A percentile compares a stretch with the other conserved stretches of the same genome.
Conservation (phyloP, 2,329 filamentous ascomycete genomes). For the Fragosphaeria purpurea region DNA sequence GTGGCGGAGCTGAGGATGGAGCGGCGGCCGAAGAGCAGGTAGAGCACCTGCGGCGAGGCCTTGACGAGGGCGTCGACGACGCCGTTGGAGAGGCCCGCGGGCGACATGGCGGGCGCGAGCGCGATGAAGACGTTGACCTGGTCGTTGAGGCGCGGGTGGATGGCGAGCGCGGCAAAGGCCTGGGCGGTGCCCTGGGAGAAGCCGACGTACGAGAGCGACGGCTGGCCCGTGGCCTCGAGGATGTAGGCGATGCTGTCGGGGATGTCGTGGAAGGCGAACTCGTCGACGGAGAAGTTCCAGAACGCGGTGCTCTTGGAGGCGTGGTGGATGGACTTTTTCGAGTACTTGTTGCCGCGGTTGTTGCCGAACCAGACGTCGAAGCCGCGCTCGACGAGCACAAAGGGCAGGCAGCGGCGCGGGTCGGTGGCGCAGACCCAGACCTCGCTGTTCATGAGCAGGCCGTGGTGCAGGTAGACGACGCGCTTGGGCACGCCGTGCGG, state of each 20-base stretch:
- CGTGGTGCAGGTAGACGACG: slow-evolving; percentile 90
- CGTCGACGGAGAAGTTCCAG: slow-evolving; percentile 98
- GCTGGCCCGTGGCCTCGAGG: slow-evolving; percentile 68
- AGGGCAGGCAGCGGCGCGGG: slow-evolving; percentile 74
- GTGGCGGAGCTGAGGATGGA: slow-evolving; percentile 87
- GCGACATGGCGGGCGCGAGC: slow-evolving; percentile 91
- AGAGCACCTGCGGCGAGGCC: slow-evolving; percentile 83
- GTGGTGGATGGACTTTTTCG: slow-evolving; percentile 75
- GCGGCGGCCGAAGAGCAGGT: slow-evolving; percentile 81
- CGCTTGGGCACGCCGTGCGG: slow-evolving; percentile 62
- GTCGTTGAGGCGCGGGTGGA: slow-evolving; percentile 83
- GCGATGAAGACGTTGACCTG: slow-evolving; percentile 95
- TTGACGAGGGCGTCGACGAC: slow-evolving; percentile 91
- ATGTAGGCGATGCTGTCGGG: slow-evolving; percentile 92
- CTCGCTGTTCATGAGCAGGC: slow-evolving; percentile 96
- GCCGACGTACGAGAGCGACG: slow-evolving; percentile 86
- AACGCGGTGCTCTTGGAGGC: slow-evolving; percentile 69
- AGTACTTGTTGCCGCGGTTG: slow-evolving; percentile 98
- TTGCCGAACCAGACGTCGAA: slow-evolving; percentile 98
- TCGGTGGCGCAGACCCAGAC: slow-evolving; percentile 95
- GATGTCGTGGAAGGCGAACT: slow-evolving; percentile 96
- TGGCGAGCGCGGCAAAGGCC: slow-evolving; percentile 85
- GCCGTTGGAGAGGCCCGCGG: slow-evolving; percentile 78
- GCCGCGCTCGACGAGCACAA: slow-evolving; percentile 77
- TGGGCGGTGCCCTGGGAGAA: slow-evolving; percentile 97